Evolutionary conservation across 176 grass and related monocot genomes (phyloP), one percentile per base, ranked within the genome.

Genomic region (Cenchrus fungigraminus): DNA sequence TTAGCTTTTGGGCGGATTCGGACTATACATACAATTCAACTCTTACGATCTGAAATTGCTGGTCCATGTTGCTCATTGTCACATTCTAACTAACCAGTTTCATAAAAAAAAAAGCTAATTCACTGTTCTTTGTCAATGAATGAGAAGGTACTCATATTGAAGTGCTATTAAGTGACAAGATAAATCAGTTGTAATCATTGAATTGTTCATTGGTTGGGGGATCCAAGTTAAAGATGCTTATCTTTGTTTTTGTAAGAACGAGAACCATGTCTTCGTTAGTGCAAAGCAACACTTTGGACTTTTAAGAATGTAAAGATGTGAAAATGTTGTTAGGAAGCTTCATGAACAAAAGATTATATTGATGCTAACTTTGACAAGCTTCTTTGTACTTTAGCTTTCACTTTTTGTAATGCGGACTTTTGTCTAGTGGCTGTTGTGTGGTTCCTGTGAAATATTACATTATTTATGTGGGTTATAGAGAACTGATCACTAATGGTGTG

Each of bases 321-420:
- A 76, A 58, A 47, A 69, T 17, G 37, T 50, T 42, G 66, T 49
- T 79, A 40, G 47, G 80, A 84, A 51, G 16, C 37, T 64, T 57
- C 37, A 2, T 81, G 20, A 54, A 66, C 5, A 66, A 37, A 37
- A 37, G 60, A 65, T 65, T 8, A 71, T 28, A 25, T 64, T 64
- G 25, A 63, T 29, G 61, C 61, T 29, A 29, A 31, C 63, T 65
- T 65, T 65, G 63, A 34, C 29, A 15, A 34, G 63, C 63, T 87
- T 76, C 3, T 40, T 17, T 51, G 49, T 44, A 86, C 50, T 77
- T 86, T 75, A 45, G 31, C 4, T 31, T 74, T 52, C 13, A 78
- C 57, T 51, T 71, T 83, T 76, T 77, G 14, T 51, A 44, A 78
- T 73, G 61, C 12, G 29, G 12, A 83, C 79, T 71, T 77, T 73